Evolutionary conservation across 2,329 filamentous ascomycete species (phyloP).

Genomic region (Mycocentrospora acerina): DNA sequence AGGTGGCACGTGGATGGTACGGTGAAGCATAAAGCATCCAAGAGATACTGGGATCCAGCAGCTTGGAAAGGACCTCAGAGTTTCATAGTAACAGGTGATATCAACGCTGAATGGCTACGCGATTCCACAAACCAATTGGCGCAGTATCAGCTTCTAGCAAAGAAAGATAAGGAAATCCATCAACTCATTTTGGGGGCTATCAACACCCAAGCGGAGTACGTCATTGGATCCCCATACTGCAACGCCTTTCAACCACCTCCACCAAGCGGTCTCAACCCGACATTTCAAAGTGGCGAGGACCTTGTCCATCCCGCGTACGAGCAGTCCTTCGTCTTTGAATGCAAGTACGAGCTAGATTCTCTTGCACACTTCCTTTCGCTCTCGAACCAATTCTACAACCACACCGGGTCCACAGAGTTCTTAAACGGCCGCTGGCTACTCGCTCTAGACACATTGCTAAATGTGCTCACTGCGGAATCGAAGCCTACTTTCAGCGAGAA

Average conservation of each 20-base stretch:
- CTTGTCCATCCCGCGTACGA: conserved; percentile 85
- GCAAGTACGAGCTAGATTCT: conserved; percentile 98
- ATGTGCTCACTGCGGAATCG: conserved; percentile 76
- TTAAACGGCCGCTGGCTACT: conserved; percentile 75
- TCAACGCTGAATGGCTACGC: conserved; percentile 88
- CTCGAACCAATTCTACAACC: conserved; percentile 80
- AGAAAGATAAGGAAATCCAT: conserved; percentile 75
- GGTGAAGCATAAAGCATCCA: conserved; percentile 41
- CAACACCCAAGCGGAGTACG: conserved; percentile 92
- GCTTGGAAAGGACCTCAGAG: conserved; percentile 84
- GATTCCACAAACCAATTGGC: conserved; percentile 92
- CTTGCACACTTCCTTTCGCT: conserved; percentile 87
- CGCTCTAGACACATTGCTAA: conserved; percentile 73
- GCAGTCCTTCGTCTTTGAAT: conserved; percentile 85
- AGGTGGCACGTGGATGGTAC: conserved; percentile 76
- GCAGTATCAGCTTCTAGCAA: conserved; percentile 84
- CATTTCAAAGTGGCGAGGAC: conserved; percentile 80
- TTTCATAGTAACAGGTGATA: conserved; percentile 92
- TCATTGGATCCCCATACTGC: conserved; percentile 94
- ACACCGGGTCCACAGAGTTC: conserved; percentile 77
- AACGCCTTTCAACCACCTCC: conserved; percentile 97
- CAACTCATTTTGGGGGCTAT: conserved; percentile 87
- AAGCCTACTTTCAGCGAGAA: conserved; percentile 74
- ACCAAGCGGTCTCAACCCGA: conserved; percentile 71
- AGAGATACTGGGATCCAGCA: conserved; percentile 43